A percentile compares a stretch with the other conserved stretches of the same genome.
phyloP scores from a whole-genome alignment of 768 basidiomycete species.

The Paxillus ammoniavirescens region DNA sequence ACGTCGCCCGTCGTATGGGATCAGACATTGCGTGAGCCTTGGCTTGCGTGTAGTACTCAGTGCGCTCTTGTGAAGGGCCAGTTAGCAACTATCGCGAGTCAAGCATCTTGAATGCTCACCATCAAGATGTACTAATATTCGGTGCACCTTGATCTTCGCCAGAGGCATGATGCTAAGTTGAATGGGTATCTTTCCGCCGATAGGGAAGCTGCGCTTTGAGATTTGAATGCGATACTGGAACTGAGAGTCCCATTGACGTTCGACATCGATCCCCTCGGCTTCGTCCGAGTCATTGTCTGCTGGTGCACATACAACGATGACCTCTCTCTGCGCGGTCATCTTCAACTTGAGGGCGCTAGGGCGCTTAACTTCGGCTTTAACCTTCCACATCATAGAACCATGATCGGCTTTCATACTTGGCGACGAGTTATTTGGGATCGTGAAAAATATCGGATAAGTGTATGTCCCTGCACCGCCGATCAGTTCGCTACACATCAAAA shows the following conservation, averaged over 20 bases:
- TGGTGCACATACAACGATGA: conserved; percentile 72
- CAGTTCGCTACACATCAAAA: conserved; percentile 51
- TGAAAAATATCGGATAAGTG: conserved; percentile 91
- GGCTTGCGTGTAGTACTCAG: conserved; percentile 75
- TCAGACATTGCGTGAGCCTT: conserved; percentile 70
- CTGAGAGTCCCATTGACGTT: conserved; percentile 90
- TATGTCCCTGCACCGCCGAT: conserved; percentile 71
- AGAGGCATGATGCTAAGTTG: conserved; percentile 81
- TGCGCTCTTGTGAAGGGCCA: conserved; percentile 54
- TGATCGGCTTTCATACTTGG: conserved; percentile 73
- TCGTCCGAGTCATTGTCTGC: conserved; percentile 53
- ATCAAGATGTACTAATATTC: conserved; percentile 73
- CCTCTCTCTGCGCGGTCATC: conserved; percentile 65
- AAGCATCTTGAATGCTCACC: conserved; percentile 47
- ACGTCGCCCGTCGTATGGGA: conserved; percentile 52
- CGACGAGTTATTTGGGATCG: conserved; percentile 76
- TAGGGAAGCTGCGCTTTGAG: conserved; percentile 71
- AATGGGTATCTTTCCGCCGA: conserved; percentile 81
- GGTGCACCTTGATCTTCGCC: conserved; percentile 77
- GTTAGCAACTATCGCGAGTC: neutral
- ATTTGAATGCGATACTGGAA: conserved; percentile 78
- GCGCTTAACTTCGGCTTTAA: conserved; percentile 81
- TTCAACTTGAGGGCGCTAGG: conserved; percentile 78
- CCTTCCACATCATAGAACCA: conserved; percentile 74
- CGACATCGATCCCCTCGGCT: conserved; percentile 73